phyloP scores from a whole-genome alignment of 441 rosid species.

The Erodium moschatum region DNA sequence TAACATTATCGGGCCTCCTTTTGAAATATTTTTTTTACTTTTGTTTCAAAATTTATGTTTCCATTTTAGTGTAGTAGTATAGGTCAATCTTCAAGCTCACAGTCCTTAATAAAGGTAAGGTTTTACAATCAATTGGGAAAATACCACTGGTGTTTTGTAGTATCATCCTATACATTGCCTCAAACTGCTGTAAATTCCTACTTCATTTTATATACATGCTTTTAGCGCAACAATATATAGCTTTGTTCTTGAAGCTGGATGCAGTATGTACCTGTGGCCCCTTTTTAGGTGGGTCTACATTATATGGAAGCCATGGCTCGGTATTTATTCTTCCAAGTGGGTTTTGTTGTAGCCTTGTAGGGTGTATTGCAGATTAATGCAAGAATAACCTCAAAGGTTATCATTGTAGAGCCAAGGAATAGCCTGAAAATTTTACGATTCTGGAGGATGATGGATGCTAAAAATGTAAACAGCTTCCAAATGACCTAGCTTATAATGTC shows the following conservation, averaged over 20 bases:
- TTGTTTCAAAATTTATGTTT: not conserved
- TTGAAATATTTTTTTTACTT: not conserved
- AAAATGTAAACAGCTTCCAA: not conserved
- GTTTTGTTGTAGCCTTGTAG: not conserved
- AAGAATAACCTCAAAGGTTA: not conserved
- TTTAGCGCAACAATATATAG: not conserved
- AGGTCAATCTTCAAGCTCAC: slow-evolving; percentile 7
- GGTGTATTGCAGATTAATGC: not conserved
- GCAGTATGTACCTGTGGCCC: not conserved
- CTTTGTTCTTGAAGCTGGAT: slow-evolving; percentile 4
- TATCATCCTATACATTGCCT: not conserved
- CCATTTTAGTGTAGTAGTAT: not conserved
- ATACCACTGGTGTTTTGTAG: not conserved
- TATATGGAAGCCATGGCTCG: not conserved
- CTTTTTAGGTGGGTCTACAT: not conserved
- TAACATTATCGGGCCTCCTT: slow-evolving; percentile 17
- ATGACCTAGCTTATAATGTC: not conserved
- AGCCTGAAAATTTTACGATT: not conserved
- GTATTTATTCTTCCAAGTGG: not conserved
- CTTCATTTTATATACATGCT: not conserved
- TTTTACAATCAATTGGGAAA: not conserved
- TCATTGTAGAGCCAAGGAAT: not conserved
- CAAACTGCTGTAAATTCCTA: not conserved
- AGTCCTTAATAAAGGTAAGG: not conserved
- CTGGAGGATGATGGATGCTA: not conserved